phyloP scores from a whole-genome alignment of 2,329 filamentous ascomycete genomes.

The Verruconis gallopava region DNA sequence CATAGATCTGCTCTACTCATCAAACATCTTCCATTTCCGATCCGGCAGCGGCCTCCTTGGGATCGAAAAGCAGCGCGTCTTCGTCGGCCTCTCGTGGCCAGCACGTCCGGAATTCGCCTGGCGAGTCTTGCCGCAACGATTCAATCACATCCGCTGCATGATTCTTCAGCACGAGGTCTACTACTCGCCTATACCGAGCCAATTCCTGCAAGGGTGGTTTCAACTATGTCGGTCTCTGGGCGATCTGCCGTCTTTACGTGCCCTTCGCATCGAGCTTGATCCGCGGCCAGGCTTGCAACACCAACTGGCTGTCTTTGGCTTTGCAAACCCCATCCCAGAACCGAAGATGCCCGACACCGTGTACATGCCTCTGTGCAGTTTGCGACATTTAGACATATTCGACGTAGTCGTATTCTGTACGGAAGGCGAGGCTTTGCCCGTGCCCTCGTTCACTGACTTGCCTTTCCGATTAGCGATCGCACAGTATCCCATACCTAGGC shows the following conservation, averaged over 20 bases:
- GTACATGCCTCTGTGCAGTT: background rate
- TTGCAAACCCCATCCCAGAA: background rate
- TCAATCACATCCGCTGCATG: background rate
- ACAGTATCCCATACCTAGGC: background rate
- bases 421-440: background rate
- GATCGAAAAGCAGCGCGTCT: background rate
- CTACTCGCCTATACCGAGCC: background rate
- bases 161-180: background rate
- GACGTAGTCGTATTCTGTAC: conserved; percentile 1
- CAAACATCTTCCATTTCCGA: background rate
- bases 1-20: background rate
- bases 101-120: background rate
- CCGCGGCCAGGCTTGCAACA: background rate
- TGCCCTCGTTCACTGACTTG: background rate
- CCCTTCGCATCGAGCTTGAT: background rate
- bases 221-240: background rate
- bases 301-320: background rate
- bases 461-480: background rate
- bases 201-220: background rate
- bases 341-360: background rate
- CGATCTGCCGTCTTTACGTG: background rate
- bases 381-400: background rate
- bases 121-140: background rate
- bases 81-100: background rate
- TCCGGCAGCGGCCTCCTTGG: background rate